Evolutionary conservation across 495 filamentous ascomycete species (phyloP), one percentile per base, ranked within the genome.

Genomic region (Talaromyces trachyspermus): DNA sequence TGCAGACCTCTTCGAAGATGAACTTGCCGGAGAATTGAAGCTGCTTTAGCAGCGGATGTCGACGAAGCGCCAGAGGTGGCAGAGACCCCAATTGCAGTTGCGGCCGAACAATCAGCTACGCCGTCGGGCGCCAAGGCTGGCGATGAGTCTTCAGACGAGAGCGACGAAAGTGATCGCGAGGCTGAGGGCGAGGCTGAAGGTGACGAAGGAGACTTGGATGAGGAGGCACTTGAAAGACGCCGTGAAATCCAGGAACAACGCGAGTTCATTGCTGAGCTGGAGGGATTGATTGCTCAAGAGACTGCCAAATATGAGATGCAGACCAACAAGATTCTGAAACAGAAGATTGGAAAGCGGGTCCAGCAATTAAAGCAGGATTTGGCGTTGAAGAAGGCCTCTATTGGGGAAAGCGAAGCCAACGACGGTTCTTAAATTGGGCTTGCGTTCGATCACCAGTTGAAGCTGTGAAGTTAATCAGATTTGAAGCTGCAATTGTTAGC

Each of bases 191-290:
- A 49, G 2, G 30, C 10, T 2, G 30, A 33, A 6, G 32, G 44
- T 9, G 70, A 72, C 9, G 79, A 81, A 17, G 79, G 81, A 10
- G 80, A 81, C 24, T 64, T 79, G 25, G 79, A 82, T 30, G 78
- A 79, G 2, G 70, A 75, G 18, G 63, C 64, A 24, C 52, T 75
- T 49, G 73, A 69, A 58, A 63, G 60, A 53, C 63, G 71, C 25
- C 68, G 64, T 23, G 70, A 75, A 46, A 55, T 70, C 18, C 71
- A 75, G 49, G 64, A 75, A 46, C 69, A 71, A 47, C 65, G 66
- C 15, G 74, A 76, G 50, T 67, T 75, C 39, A 69, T 77, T 35
- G 62, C 56, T 1, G 74, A 77, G 48, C 43, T 77, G 26, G 71
- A 77, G 40, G 61, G 56, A 0, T 58, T 72, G 38, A 75, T 77